These are phyloP conservation scores for Waltergamsia citrina DNA, from an alignment of 2,329 filamentous ascomycete species.

Conservation along the genomic window DNA sequence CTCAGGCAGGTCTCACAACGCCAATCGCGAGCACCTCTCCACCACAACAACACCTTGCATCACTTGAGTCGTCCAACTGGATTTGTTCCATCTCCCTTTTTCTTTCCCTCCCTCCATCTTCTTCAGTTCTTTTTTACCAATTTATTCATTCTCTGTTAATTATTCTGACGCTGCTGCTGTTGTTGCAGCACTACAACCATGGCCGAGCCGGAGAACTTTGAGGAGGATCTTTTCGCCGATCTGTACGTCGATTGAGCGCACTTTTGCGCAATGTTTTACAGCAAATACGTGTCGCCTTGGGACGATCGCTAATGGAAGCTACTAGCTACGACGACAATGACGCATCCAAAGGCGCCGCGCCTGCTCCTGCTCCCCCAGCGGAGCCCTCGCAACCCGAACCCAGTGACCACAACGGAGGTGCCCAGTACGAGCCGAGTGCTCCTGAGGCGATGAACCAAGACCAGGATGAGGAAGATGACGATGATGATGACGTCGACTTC, in stretches of 20 bases:
- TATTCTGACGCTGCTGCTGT: no score
- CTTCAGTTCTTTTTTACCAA: background rate
- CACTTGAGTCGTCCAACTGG: no score
- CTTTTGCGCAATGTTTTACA: background rate
- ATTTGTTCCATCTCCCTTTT: background rate
- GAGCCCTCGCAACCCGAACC: conserved; percentile 11
- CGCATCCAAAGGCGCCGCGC: conserved; percentile 26
- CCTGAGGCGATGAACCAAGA: conserved; percentile 9
- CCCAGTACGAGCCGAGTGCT: conserved; percentile 11
- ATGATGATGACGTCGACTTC: conserved; percentile 51
- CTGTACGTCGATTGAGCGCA: conserved; percentile 53
- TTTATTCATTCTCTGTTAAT: background rate
- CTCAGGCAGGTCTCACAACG: no score
- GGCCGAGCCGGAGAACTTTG: conserved; percentile 74
- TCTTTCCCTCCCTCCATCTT: background rate
- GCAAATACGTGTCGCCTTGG: background rate
- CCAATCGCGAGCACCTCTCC: no score
- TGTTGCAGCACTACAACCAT: conserved; percentile 33
- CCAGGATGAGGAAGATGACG: conserved; percentile 35
- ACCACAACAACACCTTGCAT: no score
- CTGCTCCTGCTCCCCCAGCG: conserved; percentile 15
- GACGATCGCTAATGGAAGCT: background rate
- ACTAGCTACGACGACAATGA: conserved; percentile 58
- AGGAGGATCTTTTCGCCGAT: conserved; percentile 93
- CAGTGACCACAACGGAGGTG: conserved; percentile 7